Conservation (phyloP, 352 stramenopile species). For the Labyrinthula sp. region DNA sequence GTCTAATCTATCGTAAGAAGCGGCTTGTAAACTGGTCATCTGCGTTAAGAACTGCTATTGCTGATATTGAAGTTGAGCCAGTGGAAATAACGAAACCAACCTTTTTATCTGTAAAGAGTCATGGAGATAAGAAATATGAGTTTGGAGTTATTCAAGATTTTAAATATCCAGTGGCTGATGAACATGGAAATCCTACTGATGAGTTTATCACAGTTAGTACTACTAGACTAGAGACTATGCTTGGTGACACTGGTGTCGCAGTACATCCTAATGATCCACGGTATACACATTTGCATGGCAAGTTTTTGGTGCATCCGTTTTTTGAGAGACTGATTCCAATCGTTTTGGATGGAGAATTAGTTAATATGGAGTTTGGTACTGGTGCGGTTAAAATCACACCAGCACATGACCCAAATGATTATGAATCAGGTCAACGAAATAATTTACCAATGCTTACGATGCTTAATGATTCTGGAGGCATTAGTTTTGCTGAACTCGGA, state of each 20-base stretch:
- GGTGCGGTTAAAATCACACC: conserved; percentile 89
- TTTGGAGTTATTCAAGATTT: conserved; percentile 94
- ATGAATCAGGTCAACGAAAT: conserved; percentile 85
- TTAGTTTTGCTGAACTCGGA: conserved; percentile 69
- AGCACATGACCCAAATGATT: conserved; percentile 96
- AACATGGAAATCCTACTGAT: conserved; percentile 40
- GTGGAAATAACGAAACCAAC: conserved; percentile 85
- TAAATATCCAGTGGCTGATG: conserved; percentile 78
- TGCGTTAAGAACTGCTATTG: conserved; percentile 80
- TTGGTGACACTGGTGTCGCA: conserved; percentile 89
- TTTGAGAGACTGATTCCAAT: conserved; percentile 63
- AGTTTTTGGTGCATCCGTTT: conserved; percentile 85
- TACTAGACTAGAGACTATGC: conserved; percentile 98
- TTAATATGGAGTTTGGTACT: conserved; percentile 95
- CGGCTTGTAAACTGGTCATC: conserved; percentile 98
- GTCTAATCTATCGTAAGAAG: conserved; percentile 79
- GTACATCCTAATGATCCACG: conserved; percentile 92
- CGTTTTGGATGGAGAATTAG: conserved; percentile 71
- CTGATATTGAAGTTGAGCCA: conserved; percentile 76
- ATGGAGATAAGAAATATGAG: conserved; percentile 90
- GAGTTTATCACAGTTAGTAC: conserved; percentile 66
- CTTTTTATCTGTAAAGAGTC: conserved; percentile 78
- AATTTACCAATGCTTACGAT: conserved; percentile 51
- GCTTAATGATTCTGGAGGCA: conserved; percentile 79
- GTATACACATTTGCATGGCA: conserved; percentile 83